A percentile compares a stretch with the other conserved stretches of the same genome.
These are phyloP conservation scores for Lentithecium fluviatile DNA, from an alignment of 495 filamentous ascomycete genomes.

Conservation along the genomic window DNA sequence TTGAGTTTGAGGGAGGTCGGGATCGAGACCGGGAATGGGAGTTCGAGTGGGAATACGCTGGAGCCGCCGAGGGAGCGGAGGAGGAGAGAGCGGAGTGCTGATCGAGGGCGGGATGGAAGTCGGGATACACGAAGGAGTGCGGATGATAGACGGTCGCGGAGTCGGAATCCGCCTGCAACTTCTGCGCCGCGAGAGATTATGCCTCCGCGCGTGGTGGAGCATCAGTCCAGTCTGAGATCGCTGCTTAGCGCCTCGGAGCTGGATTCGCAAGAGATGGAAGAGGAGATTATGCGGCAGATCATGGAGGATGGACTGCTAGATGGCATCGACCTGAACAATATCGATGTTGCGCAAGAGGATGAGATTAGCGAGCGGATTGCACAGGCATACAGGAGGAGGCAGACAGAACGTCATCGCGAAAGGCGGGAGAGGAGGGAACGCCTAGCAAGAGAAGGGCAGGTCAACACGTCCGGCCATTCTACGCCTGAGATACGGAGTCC, in stretches of 20 bases:
- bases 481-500: slow-evolving; percentile 24
- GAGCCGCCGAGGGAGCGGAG: slow-evolving; percentile 46
- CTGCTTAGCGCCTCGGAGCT: slow-evolving; percentile 72
- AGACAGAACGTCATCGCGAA: slow-evolving; percentile 52
- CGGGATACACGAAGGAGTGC: slow-evolving; percentile 35
- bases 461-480: slow-evolving; percentile 4
- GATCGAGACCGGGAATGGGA: slow-evolving; percentile 36
- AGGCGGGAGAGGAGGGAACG: slow-evolving; percentile 38
- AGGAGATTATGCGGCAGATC: slow-evolving; percentile 85
- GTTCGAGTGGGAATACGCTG: slow-evolving; percentile 1
- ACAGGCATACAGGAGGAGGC: slow-evolving; percentile 75
- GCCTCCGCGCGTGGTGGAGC: slow-evolving; percentile 63
- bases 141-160: slow-evolving; percentile 14
- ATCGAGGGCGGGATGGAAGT: slow-evolving; percentile 32
- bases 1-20: slow-evolving; percentile 69
- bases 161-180: slow-evolving; percentile 20
- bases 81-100: slow-evolving; percentile 41
- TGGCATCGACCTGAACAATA: slow-evolving; percentile 77
- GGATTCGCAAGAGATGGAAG: slow-evolving; percentile 73
- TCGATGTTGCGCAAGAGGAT: slow-evolving; percentile 73
- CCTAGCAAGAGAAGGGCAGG: slow-evolving; percentile 43
- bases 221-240: slow-evolving; percentile 83
- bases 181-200: slow-evolving; percentile 16
- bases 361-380: slow-evolving; percentile 86
- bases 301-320: slow-evolving; percentile 83